Conservation (phyloP, 2,329 filamentous ascomycete genomes). For the Fulvia fulva region DNA sequence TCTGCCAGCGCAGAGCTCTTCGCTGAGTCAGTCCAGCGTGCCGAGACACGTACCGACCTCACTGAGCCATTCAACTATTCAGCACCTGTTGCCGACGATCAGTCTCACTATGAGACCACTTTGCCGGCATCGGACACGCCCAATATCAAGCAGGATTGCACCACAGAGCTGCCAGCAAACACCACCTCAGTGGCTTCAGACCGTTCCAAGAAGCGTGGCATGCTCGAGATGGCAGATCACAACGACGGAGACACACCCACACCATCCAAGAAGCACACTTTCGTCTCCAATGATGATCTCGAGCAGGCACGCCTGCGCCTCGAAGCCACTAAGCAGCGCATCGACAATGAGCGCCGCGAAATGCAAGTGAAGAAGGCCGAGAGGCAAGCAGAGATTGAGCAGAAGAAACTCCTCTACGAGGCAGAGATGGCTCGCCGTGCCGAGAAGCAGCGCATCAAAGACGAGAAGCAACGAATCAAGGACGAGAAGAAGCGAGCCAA, state of each 20-base stretch:
- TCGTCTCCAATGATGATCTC: neutral
- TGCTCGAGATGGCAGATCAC: neutral
- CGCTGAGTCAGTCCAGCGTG: neutral
- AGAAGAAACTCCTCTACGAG: conserved; percentile 2
- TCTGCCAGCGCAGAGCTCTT: neutral
- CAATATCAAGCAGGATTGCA: neutral
- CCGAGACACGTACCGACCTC: neutral
- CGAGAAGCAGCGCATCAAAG: conserved; percentile 1
- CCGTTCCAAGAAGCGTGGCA: neutral
- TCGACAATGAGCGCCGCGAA: conserved; percentile 3
- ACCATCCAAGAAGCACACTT: neutral
- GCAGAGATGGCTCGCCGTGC: neutral
- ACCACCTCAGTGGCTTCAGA: neutral
- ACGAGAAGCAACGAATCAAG: conserved; percentile 1
- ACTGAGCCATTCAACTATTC: neutral
- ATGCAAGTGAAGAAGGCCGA: neutral
- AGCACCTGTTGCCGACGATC: neutral
- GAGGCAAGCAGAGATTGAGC: neutral
- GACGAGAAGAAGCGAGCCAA: neutral
- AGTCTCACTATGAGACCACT: neutral
- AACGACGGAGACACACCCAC: neutral
- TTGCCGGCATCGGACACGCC: neutral
- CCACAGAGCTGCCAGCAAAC: neutral
- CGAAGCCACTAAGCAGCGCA: neutral
- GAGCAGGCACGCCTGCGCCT: neutral